A percentile compares a stretch with the other conserved stretches of the same genome.
phyloP scores from a whole-genome alignment of 2,329 filamentous ascomycete genomes.

The Colletotrichum sp. region DNA sequence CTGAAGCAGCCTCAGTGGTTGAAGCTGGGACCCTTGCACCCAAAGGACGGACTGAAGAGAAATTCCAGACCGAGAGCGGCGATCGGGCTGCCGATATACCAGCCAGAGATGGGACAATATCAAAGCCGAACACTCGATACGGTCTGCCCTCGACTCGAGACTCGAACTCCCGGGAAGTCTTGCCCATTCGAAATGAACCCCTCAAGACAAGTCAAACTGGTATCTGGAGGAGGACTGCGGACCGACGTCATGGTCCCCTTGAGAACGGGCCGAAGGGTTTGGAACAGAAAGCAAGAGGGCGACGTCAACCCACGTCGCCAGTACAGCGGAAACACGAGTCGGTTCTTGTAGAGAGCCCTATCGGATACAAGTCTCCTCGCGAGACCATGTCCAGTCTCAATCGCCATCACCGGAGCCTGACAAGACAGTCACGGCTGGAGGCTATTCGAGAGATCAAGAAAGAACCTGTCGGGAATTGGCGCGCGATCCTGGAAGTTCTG shows the following conservation, averaged over 20 bases:
- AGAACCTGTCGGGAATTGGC: conserved; percentile 42
- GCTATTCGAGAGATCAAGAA: conserved; percentile 34
- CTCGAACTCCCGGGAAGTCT: not conserved
- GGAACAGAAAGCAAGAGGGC: not conserved
- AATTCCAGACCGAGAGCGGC: not conserved
- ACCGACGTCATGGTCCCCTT: not conserved
- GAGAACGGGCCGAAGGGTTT: not conserved
- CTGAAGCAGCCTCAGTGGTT: not conserved
- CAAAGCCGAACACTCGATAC: not conserved
- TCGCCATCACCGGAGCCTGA: conserved; percentile 28
- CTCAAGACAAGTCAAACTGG: not conserved
- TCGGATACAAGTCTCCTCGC: conserved; percentile 21
- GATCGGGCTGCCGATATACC: not conserved
- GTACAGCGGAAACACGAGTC: conserved; percentile 20
- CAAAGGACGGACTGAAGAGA: not conserved
- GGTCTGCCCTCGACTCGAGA: not conserved
- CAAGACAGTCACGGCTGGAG: conserved; percentile 42
- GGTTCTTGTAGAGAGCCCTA: conserved; percentile 31
- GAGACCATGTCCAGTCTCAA: conserved; percentile 22
- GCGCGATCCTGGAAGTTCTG: conserved; percentile 41
- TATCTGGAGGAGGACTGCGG: not conserved
- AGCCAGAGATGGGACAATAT: not conserved
- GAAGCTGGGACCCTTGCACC: not conserved
- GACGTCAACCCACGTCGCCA: not conserved
- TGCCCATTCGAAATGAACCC: not conserved